phyloP scores from a whole-genome alignment of 164 flowering plant species.

The Sedum album region DNA sequence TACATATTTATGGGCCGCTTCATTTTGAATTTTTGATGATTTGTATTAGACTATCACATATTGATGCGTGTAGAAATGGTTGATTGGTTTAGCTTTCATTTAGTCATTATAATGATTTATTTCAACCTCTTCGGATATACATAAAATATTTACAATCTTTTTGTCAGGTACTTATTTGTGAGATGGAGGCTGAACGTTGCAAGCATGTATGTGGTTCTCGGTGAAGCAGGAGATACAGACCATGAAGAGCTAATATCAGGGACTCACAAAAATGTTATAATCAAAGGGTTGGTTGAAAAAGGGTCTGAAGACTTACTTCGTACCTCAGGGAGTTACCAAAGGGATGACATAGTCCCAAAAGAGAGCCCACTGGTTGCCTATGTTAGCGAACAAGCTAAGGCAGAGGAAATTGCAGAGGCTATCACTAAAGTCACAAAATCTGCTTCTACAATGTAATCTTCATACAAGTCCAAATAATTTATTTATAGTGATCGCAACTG shows the following conservation, averaged over 20 bases:
- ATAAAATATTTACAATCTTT: not conserved
- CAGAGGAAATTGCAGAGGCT: conserved; percentile 49
- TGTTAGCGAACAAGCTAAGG: conserved; percentile 25
- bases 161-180: conserved; percentile 71
- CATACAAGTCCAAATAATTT: not conserved
- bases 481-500: not conserved
- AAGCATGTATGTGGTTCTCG: conserved; percentile 78
- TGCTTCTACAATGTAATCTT: conserved; percentile 21
- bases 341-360: conserved; percentile 64
- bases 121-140: too few species aligned
- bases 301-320: conserved; percentile 71
- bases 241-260: conserved; percentile 82
- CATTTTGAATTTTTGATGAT: not conserved
- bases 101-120: not conserved
- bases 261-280: conserved; percentile 70
- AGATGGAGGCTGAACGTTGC: conserved; percentile 89
- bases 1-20: not conserved
- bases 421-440: conserved; percentile 34
- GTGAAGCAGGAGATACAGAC: conserved; percentile 88
- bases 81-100: not conserved
- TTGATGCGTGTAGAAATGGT: not conserved
- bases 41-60: too few species aligned
- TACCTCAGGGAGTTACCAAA: conserved; percentile 51
- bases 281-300: conserved; percentile 56
- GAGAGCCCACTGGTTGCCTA: conserved; percentile 57